Conservation (phyloP, 2,329 filamentous ascomycete species). For the Aspergillus spinulosporus region DNA sequence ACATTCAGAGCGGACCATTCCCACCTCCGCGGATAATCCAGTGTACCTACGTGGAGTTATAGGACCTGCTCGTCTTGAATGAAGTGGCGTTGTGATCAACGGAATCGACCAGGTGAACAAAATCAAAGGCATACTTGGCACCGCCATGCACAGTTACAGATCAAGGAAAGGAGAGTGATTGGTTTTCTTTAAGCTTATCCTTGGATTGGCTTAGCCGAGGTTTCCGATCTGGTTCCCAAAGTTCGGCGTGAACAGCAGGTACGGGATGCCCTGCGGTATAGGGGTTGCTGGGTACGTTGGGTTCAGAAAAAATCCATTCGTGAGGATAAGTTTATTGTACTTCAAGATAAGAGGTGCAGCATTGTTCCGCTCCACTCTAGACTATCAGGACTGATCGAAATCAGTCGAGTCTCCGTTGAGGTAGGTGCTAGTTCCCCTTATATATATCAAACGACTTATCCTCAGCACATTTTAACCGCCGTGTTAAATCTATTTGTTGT, state of each 20-base stretch:
- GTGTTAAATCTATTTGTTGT: no score
- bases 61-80: background rate
- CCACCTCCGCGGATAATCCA: conserved; percentile 28
- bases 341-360: conserved; percentile 15
- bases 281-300: conserved; percentile 22
- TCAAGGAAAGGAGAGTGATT: background rate
- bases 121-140: conserved; percentile 30
- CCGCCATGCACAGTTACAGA: conserved; percentile 28
- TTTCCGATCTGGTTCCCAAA: conserved; percentile 25
- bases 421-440: conserved; percentile 9
- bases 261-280: background rate
- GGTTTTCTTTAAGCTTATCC: conserved; percentile 16
- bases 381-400: conserved; percentile 13
- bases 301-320: conserved; percentile 31
- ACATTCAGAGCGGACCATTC: conserved; percentile 28
- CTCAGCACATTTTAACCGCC: no score
- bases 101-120: conserved; percentile 24
- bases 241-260: conserved; percentile 26
- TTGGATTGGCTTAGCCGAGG: conserved; percentile 17
- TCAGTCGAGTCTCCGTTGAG: conserved; percentile 23
- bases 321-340: conserved; percentile 32
- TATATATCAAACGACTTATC: no score
- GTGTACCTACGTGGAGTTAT: conserved; percentile 23
- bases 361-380: background rate
- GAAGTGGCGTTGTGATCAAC: conserved; percentile 10